Conservation (phyloP, 148 eudicot species). For the Tetragonia tetragonoides region DNA sequence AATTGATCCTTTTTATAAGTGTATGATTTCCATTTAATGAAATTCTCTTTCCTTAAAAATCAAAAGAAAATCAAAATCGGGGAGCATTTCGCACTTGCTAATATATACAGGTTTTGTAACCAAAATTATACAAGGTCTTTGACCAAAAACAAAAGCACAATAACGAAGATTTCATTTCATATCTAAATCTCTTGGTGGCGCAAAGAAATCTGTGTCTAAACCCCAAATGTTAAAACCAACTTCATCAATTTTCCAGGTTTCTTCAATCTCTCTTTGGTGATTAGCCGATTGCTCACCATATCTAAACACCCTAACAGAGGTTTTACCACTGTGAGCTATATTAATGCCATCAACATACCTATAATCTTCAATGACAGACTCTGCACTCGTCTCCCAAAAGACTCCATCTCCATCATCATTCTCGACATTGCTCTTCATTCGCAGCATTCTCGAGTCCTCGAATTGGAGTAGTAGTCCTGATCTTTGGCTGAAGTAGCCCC, state of each 20-base stretch:
- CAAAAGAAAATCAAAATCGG: conserved; percentile 5
- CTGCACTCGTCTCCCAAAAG: conserved; percentile 94
- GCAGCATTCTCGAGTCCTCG: conserved; percentile 81
- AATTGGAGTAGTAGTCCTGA: conserved; percentile 81
- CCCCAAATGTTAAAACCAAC: conserved; percentile 77
- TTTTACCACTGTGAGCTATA: conserved; percentile 81
- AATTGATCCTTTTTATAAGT: too few relatives aligned
- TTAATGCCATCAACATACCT: conserved; percentile 82
- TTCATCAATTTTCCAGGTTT: conserved; percentile 91
- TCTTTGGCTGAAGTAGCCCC: conserved; percentile 98
- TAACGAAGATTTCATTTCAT: not conserved
- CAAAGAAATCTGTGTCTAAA: conserved; percentile 55
- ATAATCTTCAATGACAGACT: conserved; percentile 79
- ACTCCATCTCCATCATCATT: conserved; percentile 63
- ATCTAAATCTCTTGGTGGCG: conserved; percentile 48
- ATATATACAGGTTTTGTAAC: conserved; percentile 11
- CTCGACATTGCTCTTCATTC: conserved; percentile 56
- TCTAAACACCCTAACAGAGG: conserved; percentile 68
- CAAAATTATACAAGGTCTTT: conserved; percentile 12
- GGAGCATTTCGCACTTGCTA: conserved; percentile 3
- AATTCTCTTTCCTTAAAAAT: not conserved
- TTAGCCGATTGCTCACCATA: conserved; percentile 91
- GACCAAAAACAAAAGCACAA: not conserved
- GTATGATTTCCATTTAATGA: too few relatives aligned
- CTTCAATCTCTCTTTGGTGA: conserved; percentile 85